A percentile compares a stretch with the other conserved stretches of the same genome.
These are phyloP conservation scores for Thymus mandschuricus DNA, from an alignment of 257 asterid genomes.

Conservation along the genomic window DNA sequence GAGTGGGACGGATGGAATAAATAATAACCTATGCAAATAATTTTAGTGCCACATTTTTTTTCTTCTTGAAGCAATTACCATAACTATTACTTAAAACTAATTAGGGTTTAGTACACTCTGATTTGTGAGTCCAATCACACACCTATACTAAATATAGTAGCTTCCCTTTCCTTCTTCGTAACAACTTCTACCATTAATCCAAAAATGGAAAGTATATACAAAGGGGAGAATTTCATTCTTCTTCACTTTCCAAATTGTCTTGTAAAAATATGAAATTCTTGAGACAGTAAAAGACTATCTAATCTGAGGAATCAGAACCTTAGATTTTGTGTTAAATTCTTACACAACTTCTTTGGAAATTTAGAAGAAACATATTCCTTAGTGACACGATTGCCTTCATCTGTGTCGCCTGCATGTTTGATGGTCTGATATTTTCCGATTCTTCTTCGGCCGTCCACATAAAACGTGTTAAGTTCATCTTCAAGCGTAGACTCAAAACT, in stretches of 20 bases:
- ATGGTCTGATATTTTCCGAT: background rate
- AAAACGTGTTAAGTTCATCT: background rate
- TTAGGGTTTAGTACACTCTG: background rate
- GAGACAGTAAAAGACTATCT: slow-evolving; percentile 21
- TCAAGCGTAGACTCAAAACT: background rate
- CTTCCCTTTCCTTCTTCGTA: background rate
- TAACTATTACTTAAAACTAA: no score
- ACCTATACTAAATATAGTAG: background rate
- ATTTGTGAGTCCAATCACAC: slow-evolving; percentile 8
- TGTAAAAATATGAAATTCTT: slow-evolving; percentile 8
- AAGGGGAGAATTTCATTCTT: slow-evolving; percentile 18
- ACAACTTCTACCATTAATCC: slow-evolving; percentile 9
- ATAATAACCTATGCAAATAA: no score
- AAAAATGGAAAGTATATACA: slow-evolving; percentile 1
- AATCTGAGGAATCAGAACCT: slow-evolving; percentile 24
- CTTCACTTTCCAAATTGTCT: slow-evolving; percentile 15
- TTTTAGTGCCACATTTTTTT: no score
- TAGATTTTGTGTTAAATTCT: slow-evolving; percentile 26
- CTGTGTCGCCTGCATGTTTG: background rate
- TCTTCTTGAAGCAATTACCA: no score
- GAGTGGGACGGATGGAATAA: no score
- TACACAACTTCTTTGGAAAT: slow-evolving; percentile 34
- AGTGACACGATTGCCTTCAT: slow-evolving; percentile 17
- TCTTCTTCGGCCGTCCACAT: background rate
- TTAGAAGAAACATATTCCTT: slow-evolving; percentile 27